A percentile compares a stretch with the other conserved stretches of the same genome.
Evolutionary conservation across 495 filamentous ascomycete genomes (phyloP).

Genomic region (Daldinia vernicosa): DNA sequence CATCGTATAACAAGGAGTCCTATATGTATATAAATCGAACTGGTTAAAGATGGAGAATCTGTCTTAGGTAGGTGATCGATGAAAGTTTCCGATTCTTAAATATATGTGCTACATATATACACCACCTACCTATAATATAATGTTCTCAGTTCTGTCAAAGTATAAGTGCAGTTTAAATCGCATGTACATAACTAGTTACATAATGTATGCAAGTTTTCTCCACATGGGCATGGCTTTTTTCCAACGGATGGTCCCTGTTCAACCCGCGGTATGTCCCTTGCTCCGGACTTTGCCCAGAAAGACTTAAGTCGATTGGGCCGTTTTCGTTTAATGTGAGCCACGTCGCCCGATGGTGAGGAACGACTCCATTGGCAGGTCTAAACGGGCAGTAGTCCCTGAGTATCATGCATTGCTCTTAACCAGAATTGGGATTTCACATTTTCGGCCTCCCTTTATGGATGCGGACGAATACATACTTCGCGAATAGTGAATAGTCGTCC

Average conservation of each 20-base stretch:
- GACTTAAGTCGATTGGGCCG: constrained; percentile 30
- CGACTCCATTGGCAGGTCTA: constrained; percentile 38
- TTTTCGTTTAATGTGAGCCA: constrained; percentile 40
- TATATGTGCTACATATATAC: too few relatives aligned
- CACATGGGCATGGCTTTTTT: constrained; percentile 25
- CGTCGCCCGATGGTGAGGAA: constrained; percentile 29
- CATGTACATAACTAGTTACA: too few relatives aligned
- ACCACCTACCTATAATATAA: too few relatives aligned
- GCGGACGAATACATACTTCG: background rate
- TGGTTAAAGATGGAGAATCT: too few relatives aligned
- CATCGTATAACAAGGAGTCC: background rate
- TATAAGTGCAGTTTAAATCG: too few relatives aligned
- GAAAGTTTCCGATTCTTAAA: too few relatives aligned
- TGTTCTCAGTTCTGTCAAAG: too few relatives aligned
- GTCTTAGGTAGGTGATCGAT: too few relatives aligned
- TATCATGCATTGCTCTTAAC: constrained; percentile 41
- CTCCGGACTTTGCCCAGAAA: constrained; percentile 27
- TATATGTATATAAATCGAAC: too few relatives aligned
- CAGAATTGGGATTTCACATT: constrained; percentile 30
- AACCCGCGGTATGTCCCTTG: constrained; percentile 37
- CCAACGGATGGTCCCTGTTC: constrained; percentile 26
- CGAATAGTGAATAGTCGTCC: background rate
- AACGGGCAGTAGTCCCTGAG: constrained; percentile 39
- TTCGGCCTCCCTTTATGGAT: constrained; percentile 23
- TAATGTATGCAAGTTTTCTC: constrained; percentile 9